phyloP scores from a whole-genome alignment of 2,329 filamentous ascomycete species.

The Trichoderma gracile region DNA sequence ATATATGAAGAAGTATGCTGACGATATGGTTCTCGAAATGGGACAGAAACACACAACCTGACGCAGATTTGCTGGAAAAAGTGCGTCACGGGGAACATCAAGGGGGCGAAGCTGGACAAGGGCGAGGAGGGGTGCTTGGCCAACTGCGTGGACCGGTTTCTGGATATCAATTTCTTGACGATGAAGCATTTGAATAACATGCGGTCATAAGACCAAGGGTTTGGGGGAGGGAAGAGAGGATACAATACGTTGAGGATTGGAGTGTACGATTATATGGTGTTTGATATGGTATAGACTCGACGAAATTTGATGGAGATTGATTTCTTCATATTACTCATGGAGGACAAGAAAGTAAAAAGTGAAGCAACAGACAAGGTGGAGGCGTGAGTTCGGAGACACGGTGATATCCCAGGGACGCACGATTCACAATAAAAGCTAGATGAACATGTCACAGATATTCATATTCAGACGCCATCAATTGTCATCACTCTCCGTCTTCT shows the following conservation, averaged over 20 bases:
- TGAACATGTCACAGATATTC: too few relatives aligned
- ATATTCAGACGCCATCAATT: too few relatives aligned
- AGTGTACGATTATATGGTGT: slow-evolving; percentile 14
- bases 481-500: slow-evolving; percentile 10
- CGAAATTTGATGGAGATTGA: not conserved
- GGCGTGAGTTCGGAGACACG: too few relatives aligned
- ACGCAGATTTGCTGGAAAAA: slow-evolving; percentile 90
- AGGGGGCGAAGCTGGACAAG: slow-evolving; percentile 69
- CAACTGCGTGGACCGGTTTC: slow-evolving; percentile 92
- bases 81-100: slow-evolving; percentile 77
- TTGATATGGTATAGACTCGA: not conserved
- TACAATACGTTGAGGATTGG: too few relatives aligned
- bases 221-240: not conserved
- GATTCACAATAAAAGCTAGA: too few relatives aligned
- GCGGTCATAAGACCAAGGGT: slow-evolving; percentile 37
- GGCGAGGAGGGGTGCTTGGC: slow-evolving; percentile 79
- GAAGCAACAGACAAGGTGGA: too few relatives aligned
- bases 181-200: slow-evolving; percentile 76
- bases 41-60: slow-evolving; percentile 54
- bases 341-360: too few relatives aligned
- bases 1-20: too few relatives aligned
- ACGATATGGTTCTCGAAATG: too few relatives aligned
- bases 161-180: slow-evolving; percentile 85
- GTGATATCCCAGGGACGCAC: too few relatives aligned
- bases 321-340: not conserved